These are phyloP conservation scores for Eimeria maxima DNA, from an alignment of 169 alveolate genomes.

Conservation along the genomic window DNA sequence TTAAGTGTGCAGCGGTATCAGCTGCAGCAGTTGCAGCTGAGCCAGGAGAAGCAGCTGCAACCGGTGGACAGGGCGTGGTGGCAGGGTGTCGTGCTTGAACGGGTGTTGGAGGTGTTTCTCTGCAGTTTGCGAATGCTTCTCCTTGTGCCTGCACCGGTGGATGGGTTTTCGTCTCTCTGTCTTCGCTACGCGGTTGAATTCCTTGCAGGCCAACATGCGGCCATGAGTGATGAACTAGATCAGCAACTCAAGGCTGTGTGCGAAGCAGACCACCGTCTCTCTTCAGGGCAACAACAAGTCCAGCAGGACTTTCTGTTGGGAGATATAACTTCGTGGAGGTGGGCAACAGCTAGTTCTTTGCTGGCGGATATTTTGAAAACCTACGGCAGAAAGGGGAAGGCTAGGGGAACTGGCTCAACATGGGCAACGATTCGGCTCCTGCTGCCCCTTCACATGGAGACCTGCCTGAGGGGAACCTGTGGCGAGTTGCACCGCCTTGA, in stretches of 20 bases:
- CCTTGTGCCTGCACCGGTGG: slow-evolving; percentile 46
- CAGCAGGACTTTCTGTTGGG: slow-evolving; percentile 26
- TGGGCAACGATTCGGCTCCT: slow-evolving; percentile 34
- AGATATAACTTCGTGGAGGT: slow-evolving; percentile 16
- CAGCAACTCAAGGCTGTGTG: not conserved
- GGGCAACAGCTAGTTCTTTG: slow-evolving; percentile 49
- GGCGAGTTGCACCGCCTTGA: not conserved
- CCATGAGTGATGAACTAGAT: not conserved
- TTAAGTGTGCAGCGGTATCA: slow-evolving; percentile 35
- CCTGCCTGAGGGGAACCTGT: slow-evolving; percentile 50
- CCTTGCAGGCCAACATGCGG: slow-evolving; percentile 51
- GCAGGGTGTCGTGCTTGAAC: slow-evolving; percentile 19
- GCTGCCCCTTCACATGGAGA: slow-evolving; percentile 46
- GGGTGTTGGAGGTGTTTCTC: slow-evolving; percentile 26
- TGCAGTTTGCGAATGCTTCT: slow-evolving; percentile 60
- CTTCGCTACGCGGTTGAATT: slow-evolving; percentile 54
- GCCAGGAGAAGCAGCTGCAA: not conserved
- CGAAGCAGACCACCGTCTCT: slow-evolving; percentile 1
- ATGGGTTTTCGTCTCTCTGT: slow-evolving; percentile 43
- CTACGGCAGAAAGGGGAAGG: slow-evolving; percentile 35
- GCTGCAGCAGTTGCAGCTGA: not conserved
- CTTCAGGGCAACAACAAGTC: not conserved
- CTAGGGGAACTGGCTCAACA: slow-evolving; percentile 27
- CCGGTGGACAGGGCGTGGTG: not conserved
- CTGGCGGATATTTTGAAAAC: slow-evolving; percentile 15